phyloP scores from a whole-genome alignment of 2,329 filamentous ascomycete genomes.

The Aureobasidium subglaciale region DNA sequence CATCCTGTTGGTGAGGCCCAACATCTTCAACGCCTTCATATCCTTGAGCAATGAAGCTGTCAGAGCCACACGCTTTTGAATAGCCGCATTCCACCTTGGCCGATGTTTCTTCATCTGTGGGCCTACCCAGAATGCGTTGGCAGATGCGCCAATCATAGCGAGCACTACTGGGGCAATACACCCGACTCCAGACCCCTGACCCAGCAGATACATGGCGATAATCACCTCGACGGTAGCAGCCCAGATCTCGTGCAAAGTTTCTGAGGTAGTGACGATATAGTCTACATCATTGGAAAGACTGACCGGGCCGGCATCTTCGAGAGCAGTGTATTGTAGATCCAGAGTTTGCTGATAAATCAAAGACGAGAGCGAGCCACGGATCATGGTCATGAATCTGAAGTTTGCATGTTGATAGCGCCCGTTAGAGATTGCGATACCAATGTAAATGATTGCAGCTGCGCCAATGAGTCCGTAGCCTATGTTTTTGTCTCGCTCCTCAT shows the following conservation, averaged over 20 bases:
- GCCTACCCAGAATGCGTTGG: background rate
- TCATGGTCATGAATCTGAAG: background rate
- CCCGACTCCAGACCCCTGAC: background rate
- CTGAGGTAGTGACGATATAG: background rate
- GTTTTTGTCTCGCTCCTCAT: background rate
- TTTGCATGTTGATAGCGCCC: background rate
- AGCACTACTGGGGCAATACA: background rate
- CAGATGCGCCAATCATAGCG: background rate
- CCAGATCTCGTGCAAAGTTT: conserved; percentile 14
- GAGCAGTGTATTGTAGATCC: background rate
- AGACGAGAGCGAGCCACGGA: conserved; percentile 1
- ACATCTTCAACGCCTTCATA: conserved; percentile 15
- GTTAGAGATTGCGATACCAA: background rate
- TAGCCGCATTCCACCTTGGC: conserved; percentile 14
- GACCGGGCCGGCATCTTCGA: conserved; percentile 8
- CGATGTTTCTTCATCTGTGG: background rate
- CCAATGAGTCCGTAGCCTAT: conserved; percentile 3
- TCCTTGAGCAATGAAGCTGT: conserved; percentile 11
- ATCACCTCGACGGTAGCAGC: conserved; percentile 3
- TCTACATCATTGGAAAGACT: conserved; percentile 14
- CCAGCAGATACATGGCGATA: conserved; percentile 11
- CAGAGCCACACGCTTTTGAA: conserved; percentile 9
- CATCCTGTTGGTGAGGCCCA: background rate
- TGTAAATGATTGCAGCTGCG: background rate
- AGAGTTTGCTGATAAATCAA: conserved; percentile 14